Conservation (phyloP, 345 rosid genomes). For the Geranium rotundifolium region DNA sequence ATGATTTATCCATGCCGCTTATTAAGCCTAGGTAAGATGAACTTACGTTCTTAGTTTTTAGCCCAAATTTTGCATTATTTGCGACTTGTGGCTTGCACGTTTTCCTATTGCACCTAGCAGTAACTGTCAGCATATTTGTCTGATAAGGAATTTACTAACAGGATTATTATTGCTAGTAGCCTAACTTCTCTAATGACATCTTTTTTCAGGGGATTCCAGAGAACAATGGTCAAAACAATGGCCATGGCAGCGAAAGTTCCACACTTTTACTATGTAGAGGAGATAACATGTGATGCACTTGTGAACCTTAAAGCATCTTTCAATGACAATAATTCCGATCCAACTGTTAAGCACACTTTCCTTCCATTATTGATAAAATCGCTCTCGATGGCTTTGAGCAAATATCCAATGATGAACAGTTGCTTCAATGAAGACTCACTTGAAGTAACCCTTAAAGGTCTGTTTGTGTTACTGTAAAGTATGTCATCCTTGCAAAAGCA, state of each 20-base stretch:
- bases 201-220: slow-evolving; percentile 62
- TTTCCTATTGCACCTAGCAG: no score
- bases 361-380: slow-evolving; percentile 78
- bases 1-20: no score
- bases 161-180: neutral
- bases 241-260: slow-evolving; percentile 84
- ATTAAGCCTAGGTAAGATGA: no score
- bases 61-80: no score
- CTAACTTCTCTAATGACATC: neutral
- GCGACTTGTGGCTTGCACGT: no score
- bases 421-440: slow-evolving; percentile 68
- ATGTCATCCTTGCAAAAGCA: no score
- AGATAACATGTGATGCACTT: slow-evolving; percentile 71
- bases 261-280: slow-evolving; percentile 91
- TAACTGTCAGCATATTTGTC: no score
- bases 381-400: slow-evolving; percentile 71
- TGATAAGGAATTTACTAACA: no score
- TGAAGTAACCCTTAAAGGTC: slow-evolving; percentile 70
- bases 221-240: slow-evolving; percentile 95
- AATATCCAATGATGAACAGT: slow-evolving; percentile 72
- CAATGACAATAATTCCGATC: slow-evolving; percentile 53
- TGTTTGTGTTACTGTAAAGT: no score
- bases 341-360: slow-evolving; percentile 63
- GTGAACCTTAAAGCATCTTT: slow-evolving; percentile 63
- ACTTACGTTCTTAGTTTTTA: no score